Conservation (phyloP, 768 basidiomycete genomes). For the Hygrocybe punicea region DNA sequence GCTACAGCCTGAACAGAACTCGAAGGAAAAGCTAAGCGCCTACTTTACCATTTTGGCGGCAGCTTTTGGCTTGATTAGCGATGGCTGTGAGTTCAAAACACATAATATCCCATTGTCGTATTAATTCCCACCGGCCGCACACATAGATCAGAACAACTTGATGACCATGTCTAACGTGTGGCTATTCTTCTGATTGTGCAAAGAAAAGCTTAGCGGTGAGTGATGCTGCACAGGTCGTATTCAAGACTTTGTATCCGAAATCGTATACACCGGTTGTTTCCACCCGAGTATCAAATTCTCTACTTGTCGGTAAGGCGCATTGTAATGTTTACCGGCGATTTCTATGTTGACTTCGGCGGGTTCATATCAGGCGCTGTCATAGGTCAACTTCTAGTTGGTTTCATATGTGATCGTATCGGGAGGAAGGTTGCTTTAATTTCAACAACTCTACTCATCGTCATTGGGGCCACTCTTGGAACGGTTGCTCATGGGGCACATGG, state of each 20-base stretch:
- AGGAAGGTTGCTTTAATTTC: slow-evolving; percentile 69
- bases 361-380: slow-evolving; percentile 50
- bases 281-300: slow-evolving; percentile 67
- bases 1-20: neutral
- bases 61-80: slow-evolving; percentile 63
- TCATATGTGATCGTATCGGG: slow-evolving; percentile 72
- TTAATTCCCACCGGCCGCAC: slow-evolving; percentile 1
- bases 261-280: slow-evolving; percentile 58
- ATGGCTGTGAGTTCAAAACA: slow-evolving; percentile 45
- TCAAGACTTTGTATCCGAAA: slow-evolving; percentile 60
- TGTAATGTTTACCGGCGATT: neutral
- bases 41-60: slow-evolving; percentile 63
- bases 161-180: slow-evolving; percentile 66
- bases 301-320: slow-evolving; percentile 55
- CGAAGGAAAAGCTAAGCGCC: slow-evolving; percentile 49
- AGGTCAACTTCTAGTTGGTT: slow-evolving; percentile 59
- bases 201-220: slow-evolving; percentile 10
- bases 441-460: slow-evolving; percentile 65
- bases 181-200: slow-evolving; percentile 9
- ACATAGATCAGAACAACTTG: slow-evolving; percentile 62
- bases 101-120: neutral
- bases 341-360: slow-evolving; percentile 3
- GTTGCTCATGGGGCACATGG: slow-evolving; percentile 62
- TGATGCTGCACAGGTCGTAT: slow-evolving; percentile 47
- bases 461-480: slow-evolving; percentile 66